Base-by-base conservation (phyloP, 257 asterid species). In the Lycium barbarum region DNA sequence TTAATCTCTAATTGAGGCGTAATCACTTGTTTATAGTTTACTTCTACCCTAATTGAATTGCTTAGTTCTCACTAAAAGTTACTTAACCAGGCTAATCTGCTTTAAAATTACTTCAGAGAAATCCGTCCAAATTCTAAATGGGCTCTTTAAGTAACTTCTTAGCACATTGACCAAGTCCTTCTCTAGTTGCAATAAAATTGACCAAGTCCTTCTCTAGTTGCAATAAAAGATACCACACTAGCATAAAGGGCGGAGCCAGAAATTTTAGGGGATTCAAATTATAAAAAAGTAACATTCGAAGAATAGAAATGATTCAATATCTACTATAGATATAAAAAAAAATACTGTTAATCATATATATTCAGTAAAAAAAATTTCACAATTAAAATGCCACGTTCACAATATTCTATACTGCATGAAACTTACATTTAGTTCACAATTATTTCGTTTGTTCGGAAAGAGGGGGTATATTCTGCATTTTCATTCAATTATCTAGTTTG, bases 381-480 rank as follows among this genome's bases (percentile, higher is more conserved):
- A 26, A 26, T 26, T 26, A 26, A 26, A 26, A 26, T 26, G 33
- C 33, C 33, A 26, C 33, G 33, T 58, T 47, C 1, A 7, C 62
- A 51, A 26, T 18, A 51, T 51, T 22, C 20, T 51, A 1, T 26
- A 76, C 63, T 26, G 7, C 63, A 51, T 76, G 82, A 51, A 76
- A 76, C 63, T 76, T 3, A 53, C 63, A 9, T 51, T 76, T 76
- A 47, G 81, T 49, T 76, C 81, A 76, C 81, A 76, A 13, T 13
- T 51, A 76, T 49, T 74, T 49, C 7, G 35, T 22, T 74, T 20
- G 8, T 49, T 74, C 22, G 12, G 8, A 74, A 74, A 49, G 57
- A 43, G 61, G 61, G 59, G 15, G 62, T 12, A 53, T 9, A 20
- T 74, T 74, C 18, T 73, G 81, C 81, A 20, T 74, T 73, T 73